Evolutionary conservation across 176 grass and related monocot genomes (phyloP), one percentile per base, ranked within the genome.

Genomic region (Ananas comosus): DNA sequence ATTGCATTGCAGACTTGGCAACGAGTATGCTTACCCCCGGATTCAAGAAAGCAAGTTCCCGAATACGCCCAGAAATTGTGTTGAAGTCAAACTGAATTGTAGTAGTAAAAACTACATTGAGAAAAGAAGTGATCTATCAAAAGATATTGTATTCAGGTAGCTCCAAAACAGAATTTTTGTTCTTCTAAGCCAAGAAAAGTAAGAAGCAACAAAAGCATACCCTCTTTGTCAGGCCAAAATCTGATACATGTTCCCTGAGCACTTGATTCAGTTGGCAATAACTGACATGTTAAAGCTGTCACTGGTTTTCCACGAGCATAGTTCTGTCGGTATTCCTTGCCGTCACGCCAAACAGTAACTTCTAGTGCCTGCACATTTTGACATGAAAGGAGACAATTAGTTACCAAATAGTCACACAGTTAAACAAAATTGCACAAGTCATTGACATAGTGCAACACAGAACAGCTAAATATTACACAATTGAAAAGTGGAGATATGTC

Each of bases 21-120:
- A 76, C 59, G 21, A 17, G 53, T 67, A 59, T 67, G 18, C 69
- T 57, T 87, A 97, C 94, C 89, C 85, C 80, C 61, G 94, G 89
- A 83, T 97, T 97, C 70, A 97, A 82, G 79, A 97, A 97, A 53
- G 94, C 94, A 79, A 97, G 89, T 75, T 97, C 94, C 71, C 89
- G 80, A 67, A 93, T 92, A 51, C 94, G 86, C 68, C 94, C 74
- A 70, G 94, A 89, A 51, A 97, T 97, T 69, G 87, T 97, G 70
- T 86, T 82, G 74, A 85, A 90, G 65, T 97, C 94, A 65, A 92
- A 92, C 10, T 75, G 63, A 49, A 88, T 90, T 5, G 84, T 81
- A 58, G 89, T 92, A 25, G 94, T 93, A 77, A 97, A 97, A 74
- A 97, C 94, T 97, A 76, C 80, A 80, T 77, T 56, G 18, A 81